Percentiles rank a stretch among this genome's conserved stretches.
These are phyloP conservation scores for Fusarium camptoceras DNA, from an alignment of 2,329 filamentous ascomycete species.

Conservation along the genomic window DNA sequence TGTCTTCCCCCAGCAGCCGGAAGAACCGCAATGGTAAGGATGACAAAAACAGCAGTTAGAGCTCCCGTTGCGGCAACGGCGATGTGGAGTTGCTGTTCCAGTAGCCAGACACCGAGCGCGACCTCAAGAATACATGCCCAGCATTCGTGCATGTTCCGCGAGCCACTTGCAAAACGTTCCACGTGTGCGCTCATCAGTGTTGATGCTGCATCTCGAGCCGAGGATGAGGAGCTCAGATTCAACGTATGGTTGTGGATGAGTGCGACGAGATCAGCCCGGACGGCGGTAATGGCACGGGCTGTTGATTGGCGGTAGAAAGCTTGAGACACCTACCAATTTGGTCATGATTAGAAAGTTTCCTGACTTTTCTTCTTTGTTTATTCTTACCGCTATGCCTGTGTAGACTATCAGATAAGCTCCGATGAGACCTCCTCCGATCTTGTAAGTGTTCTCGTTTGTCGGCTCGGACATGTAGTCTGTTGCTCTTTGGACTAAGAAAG, in stretches of 20 bases:
- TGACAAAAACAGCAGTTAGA: too few relatives aligned
- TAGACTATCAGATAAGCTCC: neutral
- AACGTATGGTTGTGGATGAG: neutral
- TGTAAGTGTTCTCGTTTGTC: neutral
- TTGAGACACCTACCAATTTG: neutral
- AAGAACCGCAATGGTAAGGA: too few relatives aligned
- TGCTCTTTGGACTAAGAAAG: neutral
- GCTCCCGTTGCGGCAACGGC: neutral
- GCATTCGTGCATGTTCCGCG: neutral
- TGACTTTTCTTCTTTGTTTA: too few relatives aligned
- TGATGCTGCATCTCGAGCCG: neutral
- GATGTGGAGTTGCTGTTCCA: neutral
- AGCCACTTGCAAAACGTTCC: neutral
- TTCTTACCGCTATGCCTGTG: neutral
- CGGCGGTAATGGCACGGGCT: neutral
- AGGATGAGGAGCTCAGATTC: neutral
- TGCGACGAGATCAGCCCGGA: neutral
- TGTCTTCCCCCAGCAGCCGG: too few relatives aligned
- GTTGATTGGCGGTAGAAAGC: neutral
- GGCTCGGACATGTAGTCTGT: neutral
- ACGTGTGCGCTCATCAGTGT: neutral
- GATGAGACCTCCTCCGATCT: neutral
- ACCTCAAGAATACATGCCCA: neutral
- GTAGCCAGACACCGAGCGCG: neutral
- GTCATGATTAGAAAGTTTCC: accelerated